Base-by-base conservation (phyloP, 345 rosid genomes). In the Citrus hindsii region DNA sequence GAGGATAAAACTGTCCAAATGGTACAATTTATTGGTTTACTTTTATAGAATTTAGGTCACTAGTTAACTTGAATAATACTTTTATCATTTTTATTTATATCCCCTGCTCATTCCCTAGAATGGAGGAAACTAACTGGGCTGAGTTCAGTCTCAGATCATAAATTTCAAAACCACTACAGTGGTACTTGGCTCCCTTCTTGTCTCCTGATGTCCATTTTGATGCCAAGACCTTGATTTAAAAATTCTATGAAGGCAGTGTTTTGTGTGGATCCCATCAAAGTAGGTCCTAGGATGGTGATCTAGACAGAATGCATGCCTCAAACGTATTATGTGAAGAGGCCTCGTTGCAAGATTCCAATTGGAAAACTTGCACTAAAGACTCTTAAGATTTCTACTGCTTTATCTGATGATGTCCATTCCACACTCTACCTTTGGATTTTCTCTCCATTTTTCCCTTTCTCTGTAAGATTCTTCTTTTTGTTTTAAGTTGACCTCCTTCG, bases 1-100 rank as follows among this genome's bases (percentile, higher is more conserved):
- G 92, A 86, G 82, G 81, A 82, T 67, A 76, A 84, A 76, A 81
- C 83, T 76, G 32, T 78, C 42, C 61, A 82, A 71, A 84, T 86
- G 98, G 98, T 93, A 84, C 25, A 71, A 19, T 37, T 82, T 73
- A 55, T 35, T 46, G 6, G 66, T 35, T 38, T 59, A 28, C 24
- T 62, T 35, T 56, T 7, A 25, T 69, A 48, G 24, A n/a, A 48
- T 48, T 24, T 62, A 60, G 62, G 59, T 63, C 48, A 46, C 62
- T 28, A 64, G 51, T 66, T 21, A 38, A 33, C 56, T 13, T 22
- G 40, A 12, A 40, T 67, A 32, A 37, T 38, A 13, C 3, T 33
- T 73, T 59, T 38, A 9, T 72, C n/a, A 40, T 61, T 74, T 74
- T 30, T 16, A 28, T 42, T 63, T 65, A 37, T 28, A 19, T 63